Evolutionary conservation across 208 protist species (phyloP), one percentile per base, ranked within the genome.

Genomic region (Leptomonas seymouri): DNA sequence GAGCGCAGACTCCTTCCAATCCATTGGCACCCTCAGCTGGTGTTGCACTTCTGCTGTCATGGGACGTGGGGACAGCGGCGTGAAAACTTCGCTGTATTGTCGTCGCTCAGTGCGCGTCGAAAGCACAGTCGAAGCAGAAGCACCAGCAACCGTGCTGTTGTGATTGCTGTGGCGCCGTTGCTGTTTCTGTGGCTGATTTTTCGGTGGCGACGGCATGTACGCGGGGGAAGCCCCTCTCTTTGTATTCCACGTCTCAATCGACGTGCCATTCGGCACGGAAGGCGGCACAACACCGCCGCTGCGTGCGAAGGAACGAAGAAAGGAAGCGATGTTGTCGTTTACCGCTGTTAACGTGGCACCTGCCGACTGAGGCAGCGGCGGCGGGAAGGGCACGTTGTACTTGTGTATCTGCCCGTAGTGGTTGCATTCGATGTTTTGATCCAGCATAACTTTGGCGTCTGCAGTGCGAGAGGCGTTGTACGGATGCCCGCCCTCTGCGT

Each of bases 361-460:
- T 5, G 57, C 7, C 21, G 57, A 62, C 57, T 16, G 41, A 1
- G 57, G 28, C 36, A 27, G 1, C 20, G n/a, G 42, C 1, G 61
- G 61, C 20, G 61, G 61, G 15, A 48, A 57, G 0, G 61, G 61
- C 61, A 57, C 61, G 21, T 67, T 49, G 61, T 67, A 67, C 21
- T 36, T 15, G 34, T 67, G 61, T 48, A 57, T 12, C 31, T 57
- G 61, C 12, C 61, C 14, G 2, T 55, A 34, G n/a, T 28, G 7
- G 20, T 21, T 34, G 48, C 34, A 1, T 3, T 21, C 34, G 2
- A 23, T 25, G 6, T 20, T 14, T 4, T 14, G 11, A 34, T 36
- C n/a, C 30, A 12, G 3, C 18, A 36, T 5, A 5, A 23, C 16
- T 6, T 20, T 46, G 23, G 49, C 1, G 25, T 30, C 61, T 2